Evolutionary conservation across 257 asterid genomes (phyloP).

Genomic region (Thymus mandschuricus): DNA sequence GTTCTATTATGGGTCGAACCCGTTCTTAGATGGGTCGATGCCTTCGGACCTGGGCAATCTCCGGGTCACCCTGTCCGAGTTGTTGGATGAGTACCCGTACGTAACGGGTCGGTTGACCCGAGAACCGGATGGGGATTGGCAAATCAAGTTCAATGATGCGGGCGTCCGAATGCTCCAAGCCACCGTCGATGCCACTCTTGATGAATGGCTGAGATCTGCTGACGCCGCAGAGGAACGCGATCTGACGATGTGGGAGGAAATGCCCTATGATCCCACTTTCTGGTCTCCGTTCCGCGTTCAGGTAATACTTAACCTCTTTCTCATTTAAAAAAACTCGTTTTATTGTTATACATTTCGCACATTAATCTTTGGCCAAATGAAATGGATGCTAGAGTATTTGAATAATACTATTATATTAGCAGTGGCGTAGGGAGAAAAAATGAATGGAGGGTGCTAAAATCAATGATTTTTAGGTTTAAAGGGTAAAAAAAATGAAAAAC

Average conservation of each 20-base stretch:
- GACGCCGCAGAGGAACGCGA: conserved; percentile 49
- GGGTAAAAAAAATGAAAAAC: too few relatives aligned
- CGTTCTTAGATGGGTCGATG: conserved; percentile 45
- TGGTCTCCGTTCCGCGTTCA: conserved; percentile 80
- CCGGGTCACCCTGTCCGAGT: conserved; percentile 41
- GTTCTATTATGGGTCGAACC: conserved; percentile 56
- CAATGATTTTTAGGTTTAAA: too few relatives aligned
- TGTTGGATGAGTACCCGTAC: conserved; percentile 52
- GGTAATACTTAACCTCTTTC: conserved; percentile 33
- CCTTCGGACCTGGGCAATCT: conserved; percentile 47
- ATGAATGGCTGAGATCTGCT: conserved; percentile 69
- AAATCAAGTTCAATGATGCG: conserved; percentile 66
- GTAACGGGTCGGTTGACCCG: conserved; percentile 63
- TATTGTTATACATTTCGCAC: too few relatives aligned
- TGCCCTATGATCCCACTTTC: conserved; percentile 51
- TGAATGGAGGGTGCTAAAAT: too few relatives aligned
- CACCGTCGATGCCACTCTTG: conserved; percentile 43
- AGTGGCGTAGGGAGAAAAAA: too few relatives aligned
- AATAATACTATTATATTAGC: too few relatives aligned
- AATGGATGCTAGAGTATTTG: too few relatives aligned
- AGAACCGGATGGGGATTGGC: conserved; percentile 43
- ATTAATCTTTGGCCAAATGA: too few relatives aligned
- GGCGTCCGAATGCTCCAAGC: conserved; percentile 67
- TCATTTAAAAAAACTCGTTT: too few relatives aligned
- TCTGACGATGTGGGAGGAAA: conserved; percentile 71